A percentile compares a stretch with the other conserved stretches of the same genome.
Evolutionary conservation across 202 grass and related monocot genomes (phyloP).

Genomic region (Brachypodium distachyon): DNA sequence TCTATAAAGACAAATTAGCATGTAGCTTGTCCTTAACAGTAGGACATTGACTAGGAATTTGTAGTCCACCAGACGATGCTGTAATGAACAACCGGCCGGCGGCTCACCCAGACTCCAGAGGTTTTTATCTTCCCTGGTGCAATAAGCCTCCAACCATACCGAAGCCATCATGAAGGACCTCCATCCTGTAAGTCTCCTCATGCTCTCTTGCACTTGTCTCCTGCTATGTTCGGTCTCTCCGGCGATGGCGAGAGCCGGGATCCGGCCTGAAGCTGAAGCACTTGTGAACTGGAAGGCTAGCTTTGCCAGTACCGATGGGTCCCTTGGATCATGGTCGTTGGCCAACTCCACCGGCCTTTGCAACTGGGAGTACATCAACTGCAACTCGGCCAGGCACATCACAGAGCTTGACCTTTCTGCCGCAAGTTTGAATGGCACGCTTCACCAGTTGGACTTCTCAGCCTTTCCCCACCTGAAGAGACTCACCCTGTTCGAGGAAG

Average conservation of each 20-base stretch:
- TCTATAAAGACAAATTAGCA: background rate
- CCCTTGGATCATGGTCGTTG: background rate
- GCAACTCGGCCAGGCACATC: background rate
- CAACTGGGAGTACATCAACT: background rate
- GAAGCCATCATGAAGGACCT: background rate
- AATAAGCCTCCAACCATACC: background rate
- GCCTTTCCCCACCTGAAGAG: background rate
- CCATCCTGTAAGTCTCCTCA: background rate
- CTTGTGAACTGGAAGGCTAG: background rate
- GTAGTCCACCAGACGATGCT: background rate
- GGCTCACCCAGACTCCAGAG: background rate
- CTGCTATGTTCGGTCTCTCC: accelerated
- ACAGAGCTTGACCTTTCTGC: accelerated
- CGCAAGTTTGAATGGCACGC: background rate
- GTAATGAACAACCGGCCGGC: background rate
- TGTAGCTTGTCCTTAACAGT: background rate
- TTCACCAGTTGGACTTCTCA: background rate
- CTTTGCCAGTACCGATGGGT: background rate
- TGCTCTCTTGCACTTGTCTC: background rate
- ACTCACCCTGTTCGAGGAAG: accelerated
- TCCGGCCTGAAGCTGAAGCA: background rate
- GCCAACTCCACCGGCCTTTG: background rate
- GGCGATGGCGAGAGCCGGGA: accelerated
- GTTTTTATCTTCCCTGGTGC: background rate
- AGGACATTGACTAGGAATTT: background rate